Percentiles rank a stretch among this genome's conserved stretches.
Evolutionary conservation across 73 alveolate species (phyloP).

Genomic region (Paramecium tetraurelia): DNA sequence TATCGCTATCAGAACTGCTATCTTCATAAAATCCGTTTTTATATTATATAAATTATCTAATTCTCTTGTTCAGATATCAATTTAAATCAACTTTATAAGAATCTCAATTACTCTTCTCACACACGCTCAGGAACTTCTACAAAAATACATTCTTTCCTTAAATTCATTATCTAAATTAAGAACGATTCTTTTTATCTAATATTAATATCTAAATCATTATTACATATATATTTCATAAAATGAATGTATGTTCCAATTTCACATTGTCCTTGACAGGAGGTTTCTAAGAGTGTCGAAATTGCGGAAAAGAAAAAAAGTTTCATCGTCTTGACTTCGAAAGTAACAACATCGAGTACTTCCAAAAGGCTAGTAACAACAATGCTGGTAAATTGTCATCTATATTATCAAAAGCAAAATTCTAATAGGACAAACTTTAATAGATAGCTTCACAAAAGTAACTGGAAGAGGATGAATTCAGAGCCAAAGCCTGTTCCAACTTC

Average conservation of each 20-base stretch:
- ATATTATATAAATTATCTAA: not conserved
- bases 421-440: not conserved
- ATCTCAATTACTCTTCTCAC: not conserved
- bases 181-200: not conserved
- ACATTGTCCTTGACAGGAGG: not conserved
- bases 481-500: not conserved
- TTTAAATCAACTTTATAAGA: not conserved
- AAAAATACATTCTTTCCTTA: not conserved
- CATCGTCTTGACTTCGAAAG: not conserved
- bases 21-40: conserved; percentile 18
- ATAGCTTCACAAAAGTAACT: not conserved
- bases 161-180: not conserved
- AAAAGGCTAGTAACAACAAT: not conserved
- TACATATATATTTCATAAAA: not conserved
- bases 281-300: not conserved
- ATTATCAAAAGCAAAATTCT: not conserved
- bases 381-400: not conserved
- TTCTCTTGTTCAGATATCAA: not conserved
- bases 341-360: not conserved
- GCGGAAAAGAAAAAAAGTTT: not conserved
- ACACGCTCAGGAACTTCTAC: not conserved
- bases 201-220: not conserved
- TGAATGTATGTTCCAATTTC: not conserved
- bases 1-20: not conserved
- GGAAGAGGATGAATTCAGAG: not conserved